Evolutionary conservation across 2,329 filamentous ascomycete genomes (phyloP).

Genomic region (Domatiomyces globalis): DNA sequence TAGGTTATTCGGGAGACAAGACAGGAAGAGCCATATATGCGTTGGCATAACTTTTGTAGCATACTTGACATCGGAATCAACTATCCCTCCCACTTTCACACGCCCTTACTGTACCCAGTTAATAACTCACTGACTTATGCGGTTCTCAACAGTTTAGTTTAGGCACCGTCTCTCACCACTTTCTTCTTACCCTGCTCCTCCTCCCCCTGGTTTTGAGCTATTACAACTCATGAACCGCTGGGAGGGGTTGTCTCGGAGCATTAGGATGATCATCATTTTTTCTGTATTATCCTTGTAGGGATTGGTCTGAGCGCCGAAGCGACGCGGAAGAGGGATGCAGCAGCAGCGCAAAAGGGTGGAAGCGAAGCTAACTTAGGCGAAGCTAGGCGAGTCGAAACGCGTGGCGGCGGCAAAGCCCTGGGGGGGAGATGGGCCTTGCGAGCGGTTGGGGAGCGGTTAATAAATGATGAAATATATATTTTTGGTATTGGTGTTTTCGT

Average conservation of each 20-base stretch:
- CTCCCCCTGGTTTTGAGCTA: background rate
- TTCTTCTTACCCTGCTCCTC: background rate
- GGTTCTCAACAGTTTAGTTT: background rate
- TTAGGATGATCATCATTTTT: background rate
- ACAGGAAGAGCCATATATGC: background rate
- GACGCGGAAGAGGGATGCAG: background rate
- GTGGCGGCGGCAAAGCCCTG: background rate
- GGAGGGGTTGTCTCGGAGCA: background rate
- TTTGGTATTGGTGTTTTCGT: too few species aligned
- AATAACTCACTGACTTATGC: background rate
- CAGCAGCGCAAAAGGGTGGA: background rate
- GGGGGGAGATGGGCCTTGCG: too few species aligned
- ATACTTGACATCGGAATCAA: background rate
- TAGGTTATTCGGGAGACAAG: background rate
- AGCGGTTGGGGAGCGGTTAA: too few species aligned
- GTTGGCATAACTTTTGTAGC: background rate
- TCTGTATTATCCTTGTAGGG: background rate
- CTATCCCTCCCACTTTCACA: background rate
- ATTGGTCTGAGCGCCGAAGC: background rate
- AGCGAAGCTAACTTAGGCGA: background rate
- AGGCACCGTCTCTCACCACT: background rate
- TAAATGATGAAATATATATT: too few species aligned
- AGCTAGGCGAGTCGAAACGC: background rate
- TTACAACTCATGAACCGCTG: background rate
- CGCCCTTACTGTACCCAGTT: background rate